Evolutionary conservation across 192 early-diverging fungal species (phyloP).

Genomic region (Nowakowskiella sp.): DNA sequence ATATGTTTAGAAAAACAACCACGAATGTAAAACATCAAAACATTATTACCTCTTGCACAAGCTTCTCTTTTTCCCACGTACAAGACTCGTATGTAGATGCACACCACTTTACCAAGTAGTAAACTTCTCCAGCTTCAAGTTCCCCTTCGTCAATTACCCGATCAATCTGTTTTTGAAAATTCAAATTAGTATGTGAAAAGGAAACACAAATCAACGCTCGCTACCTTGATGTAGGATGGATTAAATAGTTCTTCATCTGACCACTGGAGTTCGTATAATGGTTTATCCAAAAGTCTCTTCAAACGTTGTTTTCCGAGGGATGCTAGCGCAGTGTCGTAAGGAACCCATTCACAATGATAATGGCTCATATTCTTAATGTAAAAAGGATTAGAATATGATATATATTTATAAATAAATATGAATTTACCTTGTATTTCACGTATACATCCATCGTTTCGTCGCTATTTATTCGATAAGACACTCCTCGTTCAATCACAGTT

Average conservation of each 20-base stretch:
- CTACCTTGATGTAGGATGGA: constrained; percentile 56
- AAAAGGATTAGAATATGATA: not conserved
- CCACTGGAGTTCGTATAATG: constrained; percentile 43
- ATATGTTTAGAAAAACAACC: not conserved
- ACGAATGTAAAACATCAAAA: not conserved
- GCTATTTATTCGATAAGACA: constrained; percentile 21
- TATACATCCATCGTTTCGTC: constrained; percentile 47
- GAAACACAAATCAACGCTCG: not conserved
- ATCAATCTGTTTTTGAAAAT: constrained; percentile 46
- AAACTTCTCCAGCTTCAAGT: constrained; percentile 45
- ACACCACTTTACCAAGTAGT: constrained; percentile 73
- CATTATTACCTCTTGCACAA: constrained; percentile 44
- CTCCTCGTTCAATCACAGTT: too few relatives aligned
- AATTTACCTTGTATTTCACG: constrained; percentile 71
- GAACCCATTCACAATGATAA: constrained; percentile 65
- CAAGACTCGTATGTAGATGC: constrained; percentile 57
- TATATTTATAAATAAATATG: not conserved
- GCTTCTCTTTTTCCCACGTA: constrained; percentile 64
- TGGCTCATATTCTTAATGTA: constrained; percentile 57
- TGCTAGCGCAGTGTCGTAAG: constrained; percentile 21
- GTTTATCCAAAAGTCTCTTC: constrained; percentile 67
- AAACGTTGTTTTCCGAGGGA: constrained; percentile 57
- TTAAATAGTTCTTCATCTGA: constrained; percentile 56
- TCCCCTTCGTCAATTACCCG: constrained; percentile 81
- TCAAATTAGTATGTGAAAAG: not conserved